Evolutionary conservation across 768 basidiomycete species (phyloP).

Genomic region (Termitomyces sp.): DNA sequence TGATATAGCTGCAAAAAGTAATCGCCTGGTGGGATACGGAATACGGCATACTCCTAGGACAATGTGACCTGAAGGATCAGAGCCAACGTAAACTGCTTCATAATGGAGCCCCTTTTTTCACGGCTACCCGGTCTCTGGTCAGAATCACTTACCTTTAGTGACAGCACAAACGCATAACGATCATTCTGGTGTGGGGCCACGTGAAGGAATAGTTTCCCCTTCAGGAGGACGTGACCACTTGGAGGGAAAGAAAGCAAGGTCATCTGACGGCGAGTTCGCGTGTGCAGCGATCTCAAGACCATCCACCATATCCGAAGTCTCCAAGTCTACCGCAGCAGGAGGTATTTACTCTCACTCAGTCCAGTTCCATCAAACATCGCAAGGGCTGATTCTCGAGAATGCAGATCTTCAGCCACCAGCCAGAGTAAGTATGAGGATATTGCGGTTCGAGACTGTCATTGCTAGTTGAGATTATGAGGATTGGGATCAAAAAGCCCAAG

Average conservation of each 20-base stretch:
- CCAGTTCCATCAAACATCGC: not conserved
- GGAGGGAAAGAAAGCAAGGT: not conserved
- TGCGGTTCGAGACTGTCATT: not conserved
- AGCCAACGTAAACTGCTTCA: not conserved
- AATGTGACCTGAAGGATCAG: not conserved
- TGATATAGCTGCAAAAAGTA: constrained; percentile 1
- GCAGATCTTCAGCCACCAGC: not conserved
- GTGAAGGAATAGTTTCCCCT: not conserved
- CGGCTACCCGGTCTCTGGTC: not conserved
- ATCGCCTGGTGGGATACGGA: not conserved
- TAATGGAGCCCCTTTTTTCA: not conserved
- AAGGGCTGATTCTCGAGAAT: too few relatives aligned
- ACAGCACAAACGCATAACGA: not conserved
- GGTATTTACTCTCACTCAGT: not conserved
- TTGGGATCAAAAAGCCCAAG: not conserved
- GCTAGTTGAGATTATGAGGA: not conserved
- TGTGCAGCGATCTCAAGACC: not conserved
- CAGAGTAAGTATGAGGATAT: not conserved
- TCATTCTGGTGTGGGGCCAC: not conserved
- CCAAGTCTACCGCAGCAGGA: not conserved
- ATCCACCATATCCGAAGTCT: not conserved
- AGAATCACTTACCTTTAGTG: not conserved
- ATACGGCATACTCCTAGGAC: not conserved
- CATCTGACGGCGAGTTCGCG: not conserved
- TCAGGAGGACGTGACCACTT: not conserved